These are phyloP conservation scores for Solanum pinnatisectum DNA, from an alignment of 257 asterid species.

Conservation along the genomic window DNA sequence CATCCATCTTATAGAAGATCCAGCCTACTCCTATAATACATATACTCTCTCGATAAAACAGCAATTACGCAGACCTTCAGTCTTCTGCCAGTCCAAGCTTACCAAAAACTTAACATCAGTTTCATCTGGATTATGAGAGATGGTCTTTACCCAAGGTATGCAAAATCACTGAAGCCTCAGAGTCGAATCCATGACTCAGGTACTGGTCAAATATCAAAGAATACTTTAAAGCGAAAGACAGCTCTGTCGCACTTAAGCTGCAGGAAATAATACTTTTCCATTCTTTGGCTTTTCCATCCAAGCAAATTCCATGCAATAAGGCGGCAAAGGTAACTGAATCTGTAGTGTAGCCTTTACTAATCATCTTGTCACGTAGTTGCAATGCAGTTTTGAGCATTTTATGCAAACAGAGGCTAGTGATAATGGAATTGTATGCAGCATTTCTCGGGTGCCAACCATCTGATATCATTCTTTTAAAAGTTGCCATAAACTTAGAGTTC, in stretches of 20 bases:
- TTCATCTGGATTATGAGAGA: conserved; percentile 8
- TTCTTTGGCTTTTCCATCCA: conserved; percentile 49
- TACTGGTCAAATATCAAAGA: conserved; percentile 39
- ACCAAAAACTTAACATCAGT: background rate
- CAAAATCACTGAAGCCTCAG: conserved; percentile 54
- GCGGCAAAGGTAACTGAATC: conserved; percentile 56
- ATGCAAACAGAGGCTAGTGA: conserved; percentile 58
- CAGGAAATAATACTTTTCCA: conserved; percentile 54
- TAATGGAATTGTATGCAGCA: conserved; percentile 65
- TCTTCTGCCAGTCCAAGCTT: conserved; percentile 2
- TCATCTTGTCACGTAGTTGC: conserved; percentile 39
- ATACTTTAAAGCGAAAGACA: conserved; percentile 40
- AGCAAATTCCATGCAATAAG: conserved; percentile 59
- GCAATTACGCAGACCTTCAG: background rate
- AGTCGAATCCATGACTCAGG: conserved; percentile 27
- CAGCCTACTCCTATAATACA: background rate
- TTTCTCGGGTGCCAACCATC: conserved; percentile 49
- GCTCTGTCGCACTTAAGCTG: conserved; percentile 34
- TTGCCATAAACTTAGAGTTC: conserved; percentile 44
- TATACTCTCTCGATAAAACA: background rate
- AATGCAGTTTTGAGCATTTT: conserved; percentile 53
- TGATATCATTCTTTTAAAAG: conserved; percentile 37
- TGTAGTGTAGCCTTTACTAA: conserved; percentile 32
- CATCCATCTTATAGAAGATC: background rate
- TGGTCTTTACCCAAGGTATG: conserved; percentile 32